A percentile compares a stretch with the other conserved stretches of the same genome.
phyloP scores from a whole-genome alignment of 208 protist genomes.

The Acanthamoeba healyi region DNA sequence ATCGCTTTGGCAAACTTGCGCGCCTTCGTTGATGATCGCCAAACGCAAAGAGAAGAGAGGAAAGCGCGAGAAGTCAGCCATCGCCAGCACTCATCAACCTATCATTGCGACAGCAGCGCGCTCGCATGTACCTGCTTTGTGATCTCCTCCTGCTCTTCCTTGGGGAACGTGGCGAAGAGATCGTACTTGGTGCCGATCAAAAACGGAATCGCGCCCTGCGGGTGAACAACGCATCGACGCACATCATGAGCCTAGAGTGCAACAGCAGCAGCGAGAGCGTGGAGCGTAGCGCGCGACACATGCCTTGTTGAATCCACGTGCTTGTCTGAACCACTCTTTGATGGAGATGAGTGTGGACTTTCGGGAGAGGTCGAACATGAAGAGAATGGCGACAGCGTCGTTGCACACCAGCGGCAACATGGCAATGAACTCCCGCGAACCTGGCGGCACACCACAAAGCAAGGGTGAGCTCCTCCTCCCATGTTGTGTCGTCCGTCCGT shows the following conservation, averaged over 20 bases:
- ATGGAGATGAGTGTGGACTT: slow-evolving; percentile 91
- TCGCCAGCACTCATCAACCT: too few relatives aligned
- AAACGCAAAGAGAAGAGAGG: slow-evolving; percentile 6
- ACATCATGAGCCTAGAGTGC: not conserved
- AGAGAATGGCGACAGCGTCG: slow-evolving; percentile 94
- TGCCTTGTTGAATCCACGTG: slow-evolving; percentile 93
- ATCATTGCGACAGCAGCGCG: too few relatives aligned
- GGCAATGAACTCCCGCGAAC: slow-evolving; percentile 92
- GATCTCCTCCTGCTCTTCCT: slow-evolving; percentile 91
- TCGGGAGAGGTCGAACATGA: slow-evolving; percentile 94
- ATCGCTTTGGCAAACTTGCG: slow-evolving; percentile 94
- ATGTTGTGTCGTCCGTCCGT: too few relatives aligned
- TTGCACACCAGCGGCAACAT: slow-evolving; percentile 95
- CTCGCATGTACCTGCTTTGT: slow-evolving; percentile 84
- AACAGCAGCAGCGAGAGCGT: too few relatives aligned
- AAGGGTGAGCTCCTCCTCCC: not conserved
- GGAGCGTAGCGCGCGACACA: not conserved
- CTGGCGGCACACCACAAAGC: slow-evolving; percentile 71
- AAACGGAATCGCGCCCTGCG: slow-evolving; percentile 90
- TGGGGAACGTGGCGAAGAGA: slow-evolving; percentile 87
- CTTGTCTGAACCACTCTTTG: slow-evolving; percentile 94
- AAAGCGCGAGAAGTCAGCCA: not conserved
- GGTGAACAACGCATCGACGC: not conserved
- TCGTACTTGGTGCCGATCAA: slow-evolving; percentile 96
- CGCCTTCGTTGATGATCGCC: slow-evolving; percentile 86